Conservation (phyloP, 345 rosid genomes). For the Mercurialis annua region DNA sequence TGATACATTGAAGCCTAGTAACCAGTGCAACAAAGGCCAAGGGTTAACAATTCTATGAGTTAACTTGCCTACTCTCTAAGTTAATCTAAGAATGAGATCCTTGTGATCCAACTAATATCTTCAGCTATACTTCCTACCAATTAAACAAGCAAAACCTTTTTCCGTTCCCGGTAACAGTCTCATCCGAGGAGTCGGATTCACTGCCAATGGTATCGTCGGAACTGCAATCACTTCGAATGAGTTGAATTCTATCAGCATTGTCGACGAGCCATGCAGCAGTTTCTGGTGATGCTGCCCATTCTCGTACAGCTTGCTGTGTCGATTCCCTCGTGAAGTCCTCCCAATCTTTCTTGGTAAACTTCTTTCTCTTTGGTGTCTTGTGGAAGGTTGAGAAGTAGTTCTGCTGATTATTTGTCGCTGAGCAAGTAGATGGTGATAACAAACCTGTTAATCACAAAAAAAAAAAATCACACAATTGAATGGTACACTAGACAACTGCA, state of each 20-base stretch:
- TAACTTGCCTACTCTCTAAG: not conserved
- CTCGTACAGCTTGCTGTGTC: conserved; percentile 20
- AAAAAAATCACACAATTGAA: not conserved
- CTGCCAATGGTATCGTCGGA: conserved; percentile 59
- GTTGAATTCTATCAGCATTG: conserved; percentile 61
- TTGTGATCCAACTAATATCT: not conserved
- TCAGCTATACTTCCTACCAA: conserved; percentile 25
- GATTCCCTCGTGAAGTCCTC: conserved; percentile 70
- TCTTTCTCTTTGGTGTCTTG: conserved; percentile 49
- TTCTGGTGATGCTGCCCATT: conserved; percentile 62
- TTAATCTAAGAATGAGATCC: not conserved
- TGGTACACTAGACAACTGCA: not conserved
- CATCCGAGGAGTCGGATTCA: conserved; percentile 58
- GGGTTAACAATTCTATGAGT: conserved; percentile 5
- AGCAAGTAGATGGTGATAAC: conserved; percentile 26
- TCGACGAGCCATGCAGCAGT: conserved; percentile 70
- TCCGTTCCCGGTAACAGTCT: conserved; percentile 26
- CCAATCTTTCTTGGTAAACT: conserved; percentile 65
- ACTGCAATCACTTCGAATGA: conserved; percentile 43
- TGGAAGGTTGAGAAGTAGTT: conserved; percentile 74
- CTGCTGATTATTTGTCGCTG: conserved; percentile 19
- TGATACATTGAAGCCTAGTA: not conserved
- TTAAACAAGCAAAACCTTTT: conserved; percentile 34
- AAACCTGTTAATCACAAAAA: conserved; percentile 27
- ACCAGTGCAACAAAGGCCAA: not conserved